A percentile compares a stretch with the other conserved stretches of the same genome.
Conservation (phyloP, 805 yeast species). For the Candida chauliodis region DNA sequence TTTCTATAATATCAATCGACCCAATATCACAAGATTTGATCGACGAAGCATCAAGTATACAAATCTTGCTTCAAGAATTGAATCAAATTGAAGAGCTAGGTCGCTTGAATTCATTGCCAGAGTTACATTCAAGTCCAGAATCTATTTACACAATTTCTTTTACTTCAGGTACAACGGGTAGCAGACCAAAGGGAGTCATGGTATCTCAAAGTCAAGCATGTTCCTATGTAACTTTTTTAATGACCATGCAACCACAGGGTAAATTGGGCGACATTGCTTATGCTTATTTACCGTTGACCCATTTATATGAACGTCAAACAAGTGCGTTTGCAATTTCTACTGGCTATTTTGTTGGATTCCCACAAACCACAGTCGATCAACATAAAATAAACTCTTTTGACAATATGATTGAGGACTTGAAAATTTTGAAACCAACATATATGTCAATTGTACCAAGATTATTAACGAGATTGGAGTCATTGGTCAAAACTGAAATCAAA, state of each 20-base stretch:
- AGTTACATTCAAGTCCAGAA: slow-evolving; percentile 29
- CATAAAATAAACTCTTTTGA: slow-evolving; percentile 18
- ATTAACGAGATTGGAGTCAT: slow-evolving; percentile 35
- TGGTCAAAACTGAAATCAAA: slow-evolving; percentile 15
- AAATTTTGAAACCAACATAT: slow-evolving; percentile 23
- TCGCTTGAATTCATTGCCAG: slow-evolving; percentile 27
- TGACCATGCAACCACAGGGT: slow-evolving; percentile 9
- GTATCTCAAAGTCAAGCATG: slow-evolving; percentile 28
- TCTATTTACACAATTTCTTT: slow-evolving; percentile 40
- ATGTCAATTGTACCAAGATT: slow-evolving; percentile 33
- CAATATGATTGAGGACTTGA: slow-evolving; percentile 28
- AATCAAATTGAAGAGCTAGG: slow-evolving; percentile 32
- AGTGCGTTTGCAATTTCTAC: slow-evolving; percentile 17
- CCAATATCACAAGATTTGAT: slow-evolving; percentile 19
- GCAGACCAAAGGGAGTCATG: slow-evolving; percentile 71
- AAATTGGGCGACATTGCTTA: slow-evolving; percentile 11
- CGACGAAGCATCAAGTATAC: slow-evolving; percentile 20
- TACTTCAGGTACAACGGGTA: slow-evolving; percentile 67
- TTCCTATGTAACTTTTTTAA: slow-evolving; percentile 14
- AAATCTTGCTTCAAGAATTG: slow-evolving; percentile 30
- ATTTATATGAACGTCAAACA: slow-evolving; percentile 31
- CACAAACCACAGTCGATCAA: slow-evolving; percentile 17
- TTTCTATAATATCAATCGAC: slow-evolving; percentile 57
- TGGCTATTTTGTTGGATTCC: slow-evolving; percentile 32
- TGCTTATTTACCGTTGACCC: slow-evolving; percentile 35